These are phyloP conservation scores for Microdochium trichocladiopsis DNA, from an alignment of 2,329 filamentous ascomycete species.

Conservation along the genomic window DNA sequence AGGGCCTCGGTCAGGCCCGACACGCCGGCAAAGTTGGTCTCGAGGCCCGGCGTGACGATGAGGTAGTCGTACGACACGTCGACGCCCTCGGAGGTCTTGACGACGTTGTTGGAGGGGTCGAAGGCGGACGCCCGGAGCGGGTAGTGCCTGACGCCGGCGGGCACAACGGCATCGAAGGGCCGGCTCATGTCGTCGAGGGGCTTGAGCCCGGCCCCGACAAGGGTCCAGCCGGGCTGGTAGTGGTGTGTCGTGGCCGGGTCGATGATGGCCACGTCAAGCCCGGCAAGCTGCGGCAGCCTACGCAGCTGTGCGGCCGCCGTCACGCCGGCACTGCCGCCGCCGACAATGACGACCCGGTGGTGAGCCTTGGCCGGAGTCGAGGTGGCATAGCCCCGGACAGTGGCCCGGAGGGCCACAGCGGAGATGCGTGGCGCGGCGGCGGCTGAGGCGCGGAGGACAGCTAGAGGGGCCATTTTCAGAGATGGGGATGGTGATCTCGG, in stretches of 20 bases:
- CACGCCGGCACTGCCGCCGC: conserved; percentile 59
- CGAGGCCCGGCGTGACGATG: conserved; percentile 26
- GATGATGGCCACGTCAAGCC: conserved; percentile 25
- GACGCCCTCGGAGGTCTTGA: conserved; percentile 25
- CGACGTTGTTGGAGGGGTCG: conserved; percentile 24
- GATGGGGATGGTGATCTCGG: not conserved
- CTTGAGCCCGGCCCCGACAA: conserved; percentile 27
- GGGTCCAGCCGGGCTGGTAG: conserved; percentile 29
- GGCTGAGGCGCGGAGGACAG: conserved; percentile 9
- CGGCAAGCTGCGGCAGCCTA: conserved; percentile 14
- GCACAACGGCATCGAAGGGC: conserved; percentile 21
- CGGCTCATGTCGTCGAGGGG: conserved; percentile 16
- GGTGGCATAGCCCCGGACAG: conserved; percentile 15
- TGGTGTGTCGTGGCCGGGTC: conserved; percentile 25
- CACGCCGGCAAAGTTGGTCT: conserved; percentile 25
- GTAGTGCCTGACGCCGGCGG: conserved; percentile 25
- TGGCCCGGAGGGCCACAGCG: conserved; percentile 2
- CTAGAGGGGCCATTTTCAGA: conserved; percentile 6
- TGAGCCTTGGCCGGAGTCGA: conserved; percentile 21
- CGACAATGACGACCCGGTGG: conserved; percentile 62
- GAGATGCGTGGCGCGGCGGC: conserved; percentile 7
- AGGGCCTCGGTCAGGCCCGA: conserved; percentile 25
- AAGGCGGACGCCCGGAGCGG: conserved; percentile 22
- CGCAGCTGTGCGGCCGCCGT: conserved; percentile 62
- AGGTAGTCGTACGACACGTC: conserved; percentile 28